Evolutionary conservation across 1,284 basidiomycete genomes (phyloP), one percentile per base, ranked within the genome.

Genomic region (Termitomyces sp.): DNA sequence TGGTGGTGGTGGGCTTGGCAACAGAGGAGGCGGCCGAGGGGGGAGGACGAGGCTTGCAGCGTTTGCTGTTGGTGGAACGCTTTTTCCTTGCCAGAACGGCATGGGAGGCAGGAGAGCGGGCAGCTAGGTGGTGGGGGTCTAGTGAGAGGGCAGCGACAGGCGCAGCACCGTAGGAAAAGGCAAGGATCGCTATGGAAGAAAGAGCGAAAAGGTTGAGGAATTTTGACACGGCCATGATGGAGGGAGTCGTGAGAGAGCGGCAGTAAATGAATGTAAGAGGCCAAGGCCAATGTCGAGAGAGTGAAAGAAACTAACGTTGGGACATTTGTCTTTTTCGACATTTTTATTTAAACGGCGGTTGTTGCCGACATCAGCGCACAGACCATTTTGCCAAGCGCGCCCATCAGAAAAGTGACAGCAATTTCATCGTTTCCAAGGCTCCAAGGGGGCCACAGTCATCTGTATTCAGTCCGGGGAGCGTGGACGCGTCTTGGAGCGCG

Each of bases 161-260:
- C 12, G 72, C 54, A 0, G 78, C 67, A 38, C 67, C 72, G 56
- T 79, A 76, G n/a, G 77, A 74, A 61, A 73, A 74, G 49, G 79
- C 74, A 57, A 88, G 58, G 58, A 88, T 61, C 31, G 82, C 80
- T 45, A 90, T 65, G 15, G 83, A 75, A 21, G 81, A 72, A 45
- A 88, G 61, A 19, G 82, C 75, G 57, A 88, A 50, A 56, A 89
- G 68, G 63, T 80, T 80, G 62, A 84, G 58, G 48, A 84, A 64
- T 60, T 79, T 84, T 59, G 67, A 41, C 21, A 75, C 61, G 52
- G 81, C 76, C 83, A 87, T 87, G 57, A 58, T 53, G 24, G n/a
- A n/a, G 17, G 7, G 5, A 69, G 63, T 67, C 71, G 58, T 60
- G 58, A 60, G 55, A 6, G 58, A 55, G 56, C 54, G 61, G 47